A percentile compares a stretch with the other conserved stretches of the same genome.
These are phyloP conservation scores for Citrus sp. DNA, from an alignment of 345 rosid species.

Conservation along the genomic window DNA sequence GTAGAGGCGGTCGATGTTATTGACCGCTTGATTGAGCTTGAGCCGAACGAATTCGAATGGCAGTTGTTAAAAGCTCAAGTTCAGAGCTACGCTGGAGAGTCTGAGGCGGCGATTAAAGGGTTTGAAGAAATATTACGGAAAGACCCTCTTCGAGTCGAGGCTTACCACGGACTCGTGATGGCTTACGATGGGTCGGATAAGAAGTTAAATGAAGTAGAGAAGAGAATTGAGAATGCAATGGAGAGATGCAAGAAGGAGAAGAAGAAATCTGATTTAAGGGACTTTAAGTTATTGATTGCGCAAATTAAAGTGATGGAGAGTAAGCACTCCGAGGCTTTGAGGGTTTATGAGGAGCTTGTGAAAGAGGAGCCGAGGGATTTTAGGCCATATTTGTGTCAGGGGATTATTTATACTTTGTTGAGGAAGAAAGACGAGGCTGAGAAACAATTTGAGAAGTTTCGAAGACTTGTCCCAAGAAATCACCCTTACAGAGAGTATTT, in stretches of 20 bases:
- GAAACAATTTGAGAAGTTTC: constrained; percentile 73
- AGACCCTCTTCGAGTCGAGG: constrained; percentile 80
- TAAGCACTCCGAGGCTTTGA: constrained; percentile 67
- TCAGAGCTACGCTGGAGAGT: constrained; percentile 55
- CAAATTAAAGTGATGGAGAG: constrained; percentile 74
- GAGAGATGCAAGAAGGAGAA: constrained; percentile 70
- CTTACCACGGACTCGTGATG: constrained; percentile 82
- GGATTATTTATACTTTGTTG: constrained; percentile 71
- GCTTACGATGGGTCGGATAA: constrained; percentile 54
- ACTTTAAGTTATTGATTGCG: constrained; percentile 74
- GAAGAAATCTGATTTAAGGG: constrained; percentile 56
- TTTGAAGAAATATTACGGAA: constrained; percentile 66
- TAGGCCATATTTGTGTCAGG: constrained; percentile 88
- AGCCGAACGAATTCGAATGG: constrained; percentile 82
- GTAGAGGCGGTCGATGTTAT: constrained; percentile 53
- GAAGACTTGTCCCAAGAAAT: constrained; percentile 74
- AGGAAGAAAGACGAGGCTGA: constrained; percentile 83
- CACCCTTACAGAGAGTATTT: constrained; percentile 87
- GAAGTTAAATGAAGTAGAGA: constrained; percentile 41
- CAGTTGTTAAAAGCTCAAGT: constrained; percentile 66
- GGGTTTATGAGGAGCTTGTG: constrained; percentile 70
- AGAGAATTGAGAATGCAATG: constrained; percentile 66
- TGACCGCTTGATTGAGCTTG: constrained; percentile 60
- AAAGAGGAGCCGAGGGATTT: constrained; percentile 93
- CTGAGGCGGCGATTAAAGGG: constrained; percentile 43